Base-by-base conservation (phyloP, 2,329 filamentous ascomycete genomes). In the Paraconiothyrium brasiliense region DNA sequence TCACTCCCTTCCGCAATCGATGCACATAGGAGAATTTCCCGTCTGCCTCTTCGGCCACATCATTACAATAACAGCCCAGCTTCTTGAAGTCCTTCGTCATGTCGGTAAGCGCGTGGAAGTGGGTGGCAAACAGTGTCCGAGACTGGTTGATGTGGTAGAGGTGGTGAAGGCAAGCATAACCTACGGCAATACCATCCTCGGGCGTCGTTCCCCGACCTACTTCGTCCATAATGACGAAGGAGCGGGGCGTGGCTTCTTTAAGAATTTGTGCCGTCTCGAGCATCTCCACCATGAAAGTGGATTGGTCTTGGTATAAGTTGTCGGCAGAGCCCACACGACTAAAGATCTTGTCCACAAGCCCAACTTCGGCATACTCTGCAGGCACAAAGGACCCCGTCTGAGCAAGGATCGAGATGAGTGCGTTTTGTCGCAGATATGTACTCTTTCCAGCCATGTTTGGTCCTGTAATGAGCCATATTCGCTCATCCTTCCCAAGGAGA, bases 261-360 rank as follows among this genome's bases (percentile, higher is more conserved):
- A 99, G 85, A 57, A 99, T 99, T 30, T 91, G 86, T 1, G 94
- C 94, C 22, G 95, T 97, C 80, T 99, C 95, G 2, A 97, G 86
- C 95, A 99, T 99, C 81, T 99, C 95, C 1, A 98, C 93, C 95
- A 99, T 98, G 79, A 99, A 99, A 0, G 96, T 99, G 57, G 93
- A 97, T 78, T 98, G 94, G 81, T 97, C 92, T 54, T 89, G 88
- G 81, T 92, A 97, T n/a, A 99, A 84, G 76, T 97, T 94, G 78
- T 99, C 96, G 1, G 94, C 95, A 0, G 93, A 96, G 1, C 95
- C 95, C 30, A 75, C 82, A 3, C 95, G 92, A 74, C 91, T 95
- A 82, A 97, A 98, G 57, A 99, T 90, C 71, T 94, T 93, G 80
- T 99, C 95, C n/a, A 97, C 93, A 47, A 99, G 84, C 1, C 94